Percentiles rank a stretch among this genome's conserved stretches.
phyloP scores from a whole-genome alignment of 345 rosid genomes.

The Salix exigua region DNA sequence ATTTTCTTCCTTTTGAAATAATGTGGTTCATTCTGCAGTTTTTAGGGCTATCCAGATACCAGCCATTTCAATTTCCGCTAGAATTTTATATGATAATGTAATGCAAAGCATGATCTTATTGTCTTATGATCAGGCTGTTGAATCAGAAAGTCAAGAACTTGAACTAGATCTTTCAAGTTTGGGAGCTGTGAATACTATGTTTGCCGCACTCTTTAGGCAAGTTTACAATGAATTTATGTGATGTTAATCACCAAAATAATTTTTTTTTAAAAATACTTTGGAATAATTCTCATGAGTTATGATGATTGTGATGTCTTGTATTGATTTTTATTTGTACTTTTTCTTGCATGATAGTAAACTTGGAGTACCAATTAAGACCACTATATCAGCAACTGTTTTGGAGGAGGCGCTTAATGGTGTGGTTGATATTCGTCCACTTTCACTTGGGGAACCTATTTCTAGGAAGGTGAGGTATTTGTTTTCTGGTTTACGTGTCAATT shows the following conservation, averaged over 20 bases:
- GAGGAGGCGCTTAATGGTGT: constrained; percentile 93
- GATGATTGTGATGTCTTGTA: neutral
- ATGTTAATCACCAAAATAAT: neutral
- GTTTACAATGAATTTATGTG: neutral
- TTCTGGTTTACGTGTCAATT: constrained; percentile 17
- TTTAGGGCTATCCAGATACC: neutral
- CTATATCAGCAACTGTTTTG: constrained; percentile 87
- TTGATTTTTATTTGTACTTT: constrained; percentile 3
- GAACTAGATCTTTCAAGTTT: constrained; percentile 96
- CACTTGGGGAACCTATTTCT: constrained; percentile 57
- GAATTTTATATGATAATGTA: neutral
- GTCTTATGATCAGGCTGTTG: constrained; percentile 56
- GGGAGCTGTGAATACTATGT: constrained; percentile 92
- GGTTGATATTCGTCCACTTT: constrained; percentile 60
- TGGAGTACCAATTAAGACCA: constrained; percentile 97
- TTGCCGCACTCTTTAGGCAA: constrained; percentile 93
- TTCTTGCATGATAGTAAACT: constrained; percentile 59
- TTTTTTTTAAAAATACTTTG: neutral
- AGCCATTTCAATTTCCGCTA: neutral
- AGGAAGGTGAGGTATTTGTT: constrained; percentile 54
- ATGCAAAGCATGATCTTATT: constrained; percentile 9
- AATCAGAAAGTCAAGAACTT: constrained; percentile 71
- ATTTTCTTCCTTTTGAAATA: neutral
- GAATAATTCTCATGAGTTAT: neutral
- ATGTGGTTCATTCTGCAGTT: neutral